phyloP scores from a whole-genome alignment of 768 basidiomycete species.

The Russula abietina region DNA sequence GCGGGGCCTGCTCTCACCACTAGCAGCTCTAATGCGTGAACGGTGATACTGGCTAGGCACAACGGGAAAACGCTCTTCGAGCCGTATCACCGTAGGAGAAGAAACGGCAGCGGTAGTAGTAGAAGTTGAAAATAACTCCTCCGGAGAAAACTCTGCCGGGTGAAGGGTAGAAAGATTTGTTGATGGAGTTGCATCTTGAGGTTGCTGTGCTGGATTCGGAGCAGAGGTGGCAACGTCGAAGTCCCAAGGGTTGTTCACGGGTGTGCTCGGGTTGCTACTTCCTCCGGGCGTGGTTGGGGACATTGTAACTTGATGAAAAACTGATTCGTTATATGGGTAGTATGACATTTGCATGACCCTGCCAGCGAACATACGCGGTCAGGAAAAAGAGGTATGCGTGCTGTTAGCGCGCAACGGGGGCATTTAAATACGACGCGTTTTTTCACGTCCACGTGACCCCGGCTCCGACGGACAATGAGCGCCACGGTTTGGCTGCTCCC shows the following conservation, averaged over 20 bases:
- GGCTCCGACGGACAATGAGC: constrained; percentile 24
- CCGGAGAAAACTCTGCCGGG: constrained; percentile 21
- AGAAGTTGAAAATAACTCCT: constrained; percentile 18
- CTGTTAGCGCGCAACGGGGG: constrained; percentile 1
- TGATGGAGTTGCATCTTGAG: constrained; percentile 11
- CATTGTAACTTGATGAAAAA: constrained; percentile 20
- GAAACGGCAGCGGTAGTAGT: constrained; percentile 6
- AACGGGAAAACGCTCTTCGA: constrained; percentile 25
- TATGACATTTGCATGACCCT: constrained; percentile 23
- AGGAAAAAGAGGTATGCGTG: constrained; percentile 16
- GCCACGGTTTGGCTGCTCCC: constrained; percentile 12
- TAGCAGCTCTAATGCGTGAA: constrained; percentile 15
- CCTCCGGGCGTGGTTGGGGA: constrained; percentile 22
- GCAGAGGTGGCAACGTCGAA: constrained; percentile 19
- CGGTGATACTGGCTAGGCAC: constrained; percentile 24
- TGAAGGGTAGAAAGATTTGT: constrained; percentile 17
- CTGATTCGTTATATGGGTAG: constrained; percentile 18
- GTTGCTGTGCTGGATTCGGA: constrained; percentile 13
- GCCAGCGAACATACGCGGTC: constrained; percentile 19
- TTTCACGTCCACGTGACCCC: constrained; percentile 15
- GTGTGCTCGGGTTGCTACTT: constrained; percentile 23
- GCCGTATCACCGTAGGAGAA: constrained; percentile 23
- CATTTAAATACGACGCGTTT: constrained; percentile 18
- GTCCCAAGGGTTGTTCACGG: constrained; percentile 24
- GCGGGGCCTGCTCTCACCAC: constrained; percentile 21